Evolutionary conservation across 345 rosid species (phyloP).

Genomic region (Populus alba): DNA sequence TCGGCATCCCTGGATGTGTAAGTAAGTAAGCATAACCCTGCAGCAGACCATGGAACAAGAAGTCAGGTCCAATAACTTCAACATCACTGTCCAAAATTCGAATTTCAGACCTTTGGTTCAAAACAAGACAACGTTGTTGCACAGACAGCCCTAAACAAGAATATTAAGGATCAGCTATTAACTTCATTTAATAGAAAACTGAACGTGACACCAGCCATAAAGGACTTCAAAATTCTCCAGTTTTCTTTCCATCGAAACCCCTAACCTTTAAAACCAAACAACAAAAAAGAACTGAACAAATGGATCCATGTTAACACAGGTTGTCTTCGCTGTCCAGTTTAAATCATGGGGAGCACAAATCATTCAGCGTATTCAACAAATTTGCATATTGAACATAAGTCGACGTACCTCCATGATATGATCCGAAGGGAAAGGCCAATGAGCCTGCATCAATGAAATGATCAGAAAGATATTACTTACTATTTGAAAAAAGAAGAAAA

Average conservation of each 20-base stretch:
- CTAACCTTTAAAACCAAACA: no score
- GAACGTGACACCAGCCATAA: no score
- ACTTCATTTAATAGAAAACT: no score
- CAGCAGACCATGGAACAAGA: conserved; percentile 6
- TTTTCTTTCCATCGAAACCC: no score
- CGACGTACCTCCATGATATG: conserved; percentile 73
- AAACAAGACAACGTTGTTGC: no score
- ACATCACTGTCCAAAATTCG: neutral
- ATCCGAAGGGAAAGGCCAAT: conserved; percentile 82
- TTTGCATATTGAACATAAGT: neutral
- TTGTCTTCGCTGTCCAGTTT: no score
- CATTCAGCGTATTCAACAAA: neutral
- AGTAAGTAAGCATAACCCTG: conserved; percentile 91
- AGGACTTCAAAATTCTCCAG: no score
- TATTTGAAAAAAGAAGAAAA: neutral
- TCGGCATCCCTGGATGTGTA: conserved; percentile 89
- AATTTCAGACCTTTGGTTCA: no score
- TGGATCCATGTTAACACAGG: no score
- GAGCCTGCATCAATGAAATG: conserved; percentile 51
- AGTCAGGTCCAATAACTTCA: neutral
- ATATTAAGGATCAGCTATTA: no score
- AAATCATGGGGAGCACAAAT: neutral
- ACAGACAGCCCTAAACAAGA: no score
- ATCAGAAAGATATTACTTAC: neutral
- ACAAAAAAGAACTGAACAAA: no score